These are phyloP conservation scores for Sphagnum fallax DNA, from an alignment of 228 moss, liverwort and hornwort genomes.

Conservation along the genomic window DNA sequence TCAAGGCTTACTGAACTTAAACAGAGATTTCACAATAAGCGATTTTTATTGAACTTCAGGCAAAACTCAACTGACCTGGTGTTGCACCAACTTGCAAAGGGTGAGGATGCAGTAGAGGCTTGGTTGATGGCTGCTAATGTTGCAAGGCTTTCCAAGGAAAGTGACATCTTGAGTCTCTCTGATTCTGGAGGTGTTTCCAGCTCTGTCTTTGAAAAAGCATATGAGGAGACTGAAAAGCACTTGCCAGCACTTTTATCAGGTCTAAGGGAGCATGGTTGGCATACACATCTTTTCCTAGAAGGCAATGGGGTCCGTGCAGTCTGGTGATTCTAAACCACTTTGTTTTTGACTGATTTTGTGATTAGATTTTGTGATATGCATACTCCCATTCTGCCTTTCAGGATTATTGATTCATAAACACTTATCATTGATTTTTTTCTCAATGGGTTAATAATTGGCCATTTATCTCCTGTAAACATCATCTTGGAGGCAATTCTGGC, in stretches of 20 bases:
- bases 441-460: no score
- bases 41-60: slow-evolving; percentile 70
- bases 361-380: no score
- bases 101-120: slow-evolving; percentile 85
- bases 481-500: no score
- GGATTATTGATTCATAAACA: no score
- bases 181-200: slow-evolving; percentile 32
- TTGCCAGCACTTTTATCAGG: slow-evolving; percentile 70
- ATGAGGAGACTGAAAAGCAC: slow-evolving; percentile 59
- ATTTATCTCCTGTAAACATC: no score
- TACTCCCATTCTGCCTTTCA: no score
- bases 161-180: slow-evolving; percentile 10
- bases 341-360: no score
- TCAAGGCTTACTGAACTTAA: slow-evolving; percentile 58
- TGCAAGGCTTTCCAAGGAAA: slow-evolving; percentile 41
- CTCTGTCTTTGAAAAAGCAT: slow-evolving; percentile 68
- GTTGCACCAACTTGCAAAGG: slow-evolving; percentile 90
- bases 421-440: no score
- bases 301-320: slow-evolving; percentile 79
- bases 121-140: slow-evolving; percentile 91
- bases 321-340: slow-evolving; percentile 28
- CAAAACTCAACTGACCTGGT: slow-evolving; percentile 85
- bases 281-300: slow-evolving; percentile 81
- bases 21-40: slow-evolving; percentile 56
- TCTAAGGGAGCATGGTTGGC: slow-evolving; percentile 83